Percentiles rank a stretch among this genome's conserved stretches.
phyloP scores from a whole-genome alignment of 2,329 filamentous ascomycete species.

The Botrytis fragariae region DNA sequence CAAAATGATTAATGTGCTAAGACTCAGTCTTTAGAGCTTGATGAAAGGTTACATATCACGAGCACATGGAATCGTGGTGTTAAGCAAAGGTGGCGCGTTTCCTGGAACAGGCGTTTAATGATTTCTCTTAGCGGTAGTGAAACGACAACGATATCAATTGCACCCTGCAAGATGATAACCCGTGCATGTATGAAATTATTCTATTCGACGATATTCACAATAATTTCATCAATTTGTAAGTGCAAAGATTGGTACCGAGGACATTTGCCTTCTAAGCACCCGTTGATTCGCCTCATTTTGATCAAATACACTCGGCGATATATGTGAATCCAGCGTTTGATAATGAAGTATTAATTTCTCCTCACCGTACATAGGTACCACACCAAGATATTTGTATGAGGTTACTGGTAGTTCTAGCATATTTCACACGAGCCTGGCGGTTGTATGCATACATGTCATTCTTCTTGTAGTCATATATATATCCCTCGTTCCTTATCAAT shows the following conservation, averaged over 20 bases:
- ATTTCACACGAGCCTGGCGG: not conserved
- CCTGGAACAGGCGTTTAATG: constrained; percentile 74
- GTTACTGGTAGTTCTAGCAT: not conserved
- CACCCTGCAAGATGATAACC: not conserved
- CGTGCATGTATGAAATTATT: not conserved
- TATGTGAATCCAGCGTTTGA: not conserved
- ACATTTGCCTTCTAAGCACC: not conserved
- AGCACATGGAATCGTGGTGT: constrained; percentile 82
- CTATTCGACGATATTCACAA: not conserved
- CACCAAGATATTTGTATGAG: not conserved
- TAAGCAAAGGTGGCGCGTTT: constrained; percentile 91
- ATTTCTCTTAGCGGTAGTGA: not conserved
- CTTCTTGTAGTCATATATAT: not conserved
- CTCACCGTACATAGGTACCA: not conserved
- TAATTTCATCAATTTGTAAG: not conserved
- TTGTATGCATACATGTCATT: not conserved
- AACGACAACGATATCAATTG: not conserved
- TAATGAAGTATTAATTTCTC: not conserved
- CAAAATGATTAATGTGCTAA: not conserved
- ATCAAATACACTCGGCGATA: not conserved
- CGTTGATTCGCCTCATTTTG: not conserved
- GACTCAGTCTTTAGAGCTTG: constrained; percentile 32
- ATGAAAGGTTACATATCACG: constrained; percentile 99
- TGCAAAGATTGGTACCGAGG: not conserved
- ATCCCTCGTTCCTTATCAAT: too few species aligned